These are phyloP conservation scores for Cercospora janseana DNA, from an alignment of 2,329 filamentous ascomycete species.

Conservation along the genomic window DNA sequence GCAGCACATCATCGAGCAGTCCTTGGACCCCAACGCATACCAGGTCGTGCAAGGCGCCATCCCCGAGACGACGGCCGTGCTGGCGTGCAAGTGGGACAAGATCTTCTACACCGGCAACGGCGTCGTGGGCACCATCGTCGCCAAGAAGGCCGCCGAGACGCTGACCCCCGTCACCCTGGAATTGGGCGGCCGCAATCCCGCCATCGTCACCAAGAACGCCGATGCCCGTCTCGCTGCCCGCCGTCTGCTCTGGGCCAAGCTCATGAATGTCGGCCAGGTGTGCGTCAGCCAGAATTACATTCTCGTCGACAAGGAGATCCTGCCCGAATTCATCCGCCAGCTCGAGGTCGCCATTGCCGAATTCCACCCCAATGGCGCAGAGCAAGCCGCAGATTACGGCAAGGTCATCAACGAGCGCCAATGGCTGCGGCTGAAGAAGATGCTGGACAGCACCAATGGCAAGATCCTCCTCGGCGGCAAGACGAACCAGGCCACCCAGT, in stretches of 20 bases:
- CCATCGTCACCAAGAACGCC: constrained; percentile 81
- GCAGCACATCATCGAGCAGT: constrained; percentile 71
- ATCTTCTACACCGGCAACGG: constrained; percentile 91
- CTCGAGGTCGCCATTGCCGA: constrained; percentile 69
- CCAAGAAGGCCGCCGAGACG: constrained; percentile 54
- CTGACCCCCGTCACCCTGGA: constrained; percentile 82
- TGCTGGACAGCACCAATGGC: constrained; percentile 81
- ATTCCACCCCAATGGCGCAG: constrained; percentile 81
- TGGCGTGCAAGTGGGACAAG: constrained; percentile 94
- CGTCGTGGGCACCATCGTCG: constrained; percentile 63
- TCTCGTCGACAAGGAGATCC: constrained; percentile 71
- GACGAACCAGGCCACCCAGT: constrained; percentile 74
- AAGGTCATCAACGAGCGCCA: constrained; percentile 78
- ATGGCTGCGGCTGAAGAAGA: constrained; percentile 79
- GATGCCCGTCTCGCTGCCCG: constrained; percentile 77
- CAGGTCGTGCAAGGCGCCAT: constrained; percentile 76
- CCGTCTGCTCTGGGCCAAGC: constrained; percentile 85
- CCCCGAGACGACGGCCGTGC: constrained; percentile 73
- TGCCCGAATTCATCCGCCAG: constrained; percentile 62
- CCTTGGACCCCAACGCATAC: constrained; percentile 76
- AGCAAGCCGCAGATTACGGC: constrained; percentile 72
- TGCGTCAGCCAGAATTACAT: constrained; percentile 94
- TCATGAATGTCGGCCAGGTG: constrained; percentile 81
- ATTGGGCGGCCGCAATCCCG: constrained; percentile 87
- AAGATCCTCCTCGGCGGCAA: constrained; percentile 84